phyloP scores from a whole-genome alignment of 805 yeast species.

The Yarrowia keelungensis region DNA sequence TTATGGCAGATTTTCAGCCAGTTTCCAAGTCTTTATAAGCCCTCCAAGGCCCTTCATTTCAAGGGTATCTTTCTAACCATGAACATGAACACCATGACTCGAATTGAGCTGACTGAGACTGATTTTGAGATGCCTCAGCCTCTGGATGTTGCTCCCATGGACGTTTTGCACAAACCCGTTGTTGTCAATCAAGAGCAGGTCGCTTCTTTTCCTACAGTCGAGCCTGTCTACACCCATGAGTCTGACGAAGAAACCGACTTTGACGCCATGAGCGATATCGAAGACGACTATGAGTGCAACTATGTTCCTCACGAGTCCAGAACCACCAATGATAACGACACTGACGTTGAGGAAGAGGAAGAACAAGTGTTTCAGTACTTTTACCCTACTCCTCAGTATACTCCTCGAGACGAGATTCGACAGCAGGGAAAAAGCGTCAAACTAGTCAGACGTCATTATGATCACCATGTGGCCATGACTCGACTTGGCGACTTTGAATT shows the following conservation, averaged over 20 bases:
- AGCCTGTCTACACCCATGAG: background rate
- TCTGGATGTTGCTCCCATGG: background rate
- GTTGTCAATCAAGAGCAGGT: background rate
- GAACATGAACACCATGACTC: too few relatives aligned
- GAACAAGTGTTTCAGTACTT: too few relatives aligned
- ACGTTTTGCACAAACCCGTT: background rate
- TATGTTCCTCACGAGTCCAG: background rate
- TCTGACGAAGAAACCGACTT: background rate
- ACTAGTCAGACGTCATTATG: background rate
- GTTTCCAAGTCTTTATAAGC: background rate
- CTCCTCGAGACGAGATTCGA: background rate
- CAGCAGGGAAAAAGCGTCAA: background rate
- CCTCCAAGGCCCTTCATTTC: too few relatives aligned
- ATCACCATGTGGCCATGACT: too few relatives aligned
- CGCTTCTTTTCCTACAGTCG: background rate
- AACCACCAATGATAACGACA: background rate
- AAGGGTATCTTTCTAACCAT: too few relatives aligned
- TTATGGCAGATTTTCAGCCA: background rate
- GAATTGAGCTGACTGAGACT: too few relatives aligned
- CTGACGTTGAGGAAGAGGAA: background rate
- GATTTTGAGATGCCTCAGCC: too few relatives aligned
- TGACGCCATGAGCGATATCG: background rate
- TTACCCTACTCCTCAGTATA: background rate
- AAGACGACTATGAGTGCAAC: background rate
- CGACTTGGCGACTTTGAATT: background rate